A percentile compares a stretch with the other conserved stretches of the same genome.
These are phyloP conservation scores for Paracoccidioides lutzii DNA, from an alignment of 2,329 filamentous ascomycete genomes.

Conservation along the genomic window DNA sequence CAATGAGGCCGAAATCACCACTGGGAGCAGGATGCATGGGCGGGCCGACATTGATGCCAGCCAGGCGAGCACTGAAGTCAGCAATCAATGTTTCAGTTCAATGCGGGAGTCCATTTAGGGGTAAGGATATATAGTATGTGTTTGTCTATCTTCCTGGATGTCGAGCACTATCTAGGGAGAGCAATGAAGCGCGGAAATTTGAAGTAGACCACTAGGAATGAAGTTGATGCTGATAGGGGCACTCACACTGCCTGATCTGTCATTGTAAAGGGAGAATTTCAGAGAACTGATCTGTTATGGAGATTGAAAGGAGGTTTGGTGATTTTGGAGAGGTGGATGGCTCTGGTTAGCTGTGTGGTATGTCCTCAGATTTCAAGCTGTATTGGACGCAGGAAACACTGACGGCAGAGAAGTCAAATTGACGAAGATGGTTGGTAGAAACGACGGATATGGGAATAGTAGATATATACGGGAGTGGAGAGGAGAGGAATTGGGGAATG, in stretches of 20 bases:
- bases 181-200: neutral
- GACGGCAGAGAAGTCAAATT: neutral
- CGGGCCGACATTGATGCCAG: slow-evolving; percentile 58
- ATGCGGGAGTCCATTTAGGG: neutral
- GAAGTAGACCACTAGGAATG: no score
- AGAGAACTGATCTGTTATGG: slow-evolving; percentile 1
- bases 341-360: neutral
- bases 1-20: slow-evolving; percentile 84
- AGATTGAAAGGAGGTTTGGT: neutral
- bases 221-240: neutral
- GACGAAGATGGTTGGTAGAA: neutral
- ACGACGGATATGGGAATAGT: neutral
- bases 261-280: slow-evolving; percentile 22
- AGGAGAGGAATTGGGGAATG: neutral
- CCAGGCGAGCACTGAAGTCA: slow-evolving; percentile 41
- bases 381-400: neutral
- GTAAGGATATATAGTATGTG: neutral
- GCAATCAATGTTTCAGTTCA: slow-evolving; percentile 2
- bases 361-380: neutral
- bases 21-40: slow-evolving; percentile 43
- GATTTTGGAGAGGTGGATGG: slow-evolving; percentile 4
- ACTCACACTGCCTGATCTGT: slow-evolving; percentile 36
- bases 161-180: neutral
- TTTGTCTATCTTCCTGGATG: no score
- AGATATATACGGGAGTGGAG: neutral